Conservation (phyloP, 2,329 filamentous ascomycete genomes). For the Biscogniauxia marginata region DNA sequence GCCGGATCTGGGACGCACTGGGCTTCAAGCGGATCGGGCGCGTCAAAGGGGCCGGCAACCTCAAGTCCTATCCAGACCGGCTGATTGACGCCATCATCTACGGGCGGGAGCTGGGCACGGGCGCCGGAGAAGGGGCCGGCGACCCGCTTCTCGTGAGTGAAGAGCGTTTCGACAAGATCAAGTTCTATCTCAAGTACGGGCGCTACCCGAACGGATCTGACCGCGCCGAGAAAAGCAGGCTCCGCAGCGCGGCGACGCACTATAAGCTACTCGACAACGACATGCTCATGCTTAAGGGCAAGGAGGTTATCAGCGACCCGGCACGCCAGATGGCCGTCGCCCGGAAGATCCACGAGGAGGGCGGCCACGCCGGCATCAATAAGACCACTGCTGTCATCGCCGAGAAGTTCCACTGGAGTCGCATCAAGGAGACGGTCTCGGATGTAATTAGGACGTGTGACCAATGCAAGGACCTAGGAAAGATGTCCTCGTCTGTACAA, state of each 20-base stretch:
- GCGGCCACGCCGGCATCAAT: conserved; percentile 89
- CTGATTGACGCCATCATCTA: conserved; percentile 76
- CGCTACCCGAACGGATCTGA: conserved; percentile 93
- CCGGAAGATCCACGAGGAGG: conserved; percentile 66
- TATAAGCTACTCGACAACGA: conserved; percentile 81
- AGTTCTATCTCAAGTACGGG: conserved; percentile 91
- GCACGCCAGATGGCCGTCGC: conserved; percentile 89
- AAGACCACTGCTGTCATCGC: conserved; percentile 95
- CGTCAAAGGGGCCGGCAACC: conserved; percentile 69
- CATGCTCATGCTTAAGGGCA: conserved; percentile 94
- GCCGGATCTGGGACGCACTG: conserved; percentile 86
- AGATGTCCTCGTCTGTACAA: conserved; percentile 40
- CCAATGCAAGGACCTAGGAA: conserved; percentile 80
- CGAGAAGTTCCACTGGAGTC: conserved; percentile 93
- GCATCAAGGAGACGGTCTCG: conserved; percentile 96
- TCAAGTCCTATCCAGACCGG: conserved; percentile 66
- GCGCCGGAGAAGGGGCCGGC: conserved; percentile 38
- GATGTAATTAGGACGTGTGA: conserved; percentile 89
- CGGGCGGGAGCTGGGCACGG: conserved; percentile 59
- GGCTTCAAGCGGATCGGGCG: conserved; percentile 91
- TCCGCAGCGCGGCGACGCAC: conserved; percentile 90
- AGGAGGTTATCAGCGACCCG: conserved; percentile 92
- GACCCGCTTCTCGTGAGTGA: conserved; percentile 84
- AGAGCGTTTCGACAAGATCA: conserved; percentile 98
- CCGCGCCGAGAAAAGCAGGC: conserved; percentile 90